phyloP scores from a whole-genome alignment of 345 rosid species.

The Ricinus communis region DNA sequence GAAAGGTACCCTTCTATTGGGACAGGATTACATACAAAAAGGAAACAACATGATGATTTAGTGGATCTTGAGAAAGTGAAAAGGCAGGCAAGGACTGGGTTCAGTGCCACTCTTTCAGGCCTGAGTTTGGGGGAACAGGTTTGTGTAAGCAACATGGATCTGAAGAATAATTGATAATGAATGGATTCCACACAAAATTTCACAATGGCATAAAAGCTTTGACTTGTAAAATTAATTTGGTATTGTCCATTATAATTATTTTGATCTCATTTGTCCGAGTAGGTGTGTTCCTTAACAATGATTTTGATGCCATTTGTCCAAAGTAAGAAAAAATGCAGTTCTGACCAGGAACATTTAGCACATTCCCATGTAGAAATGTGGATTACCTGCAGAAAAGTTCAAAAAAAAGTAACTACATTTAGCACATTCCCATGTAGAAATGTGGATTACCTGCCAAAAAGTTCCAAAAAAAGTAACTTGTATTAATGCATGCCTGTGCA shows the following conservation, averaged over 20 bases:
- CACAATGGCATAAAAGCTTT: not conserved
- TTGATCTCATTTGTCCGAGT: not conserved
- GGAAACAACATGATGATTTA: conserved; percentile 47
- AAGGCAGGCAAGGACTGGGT: conserved; percentile 32
- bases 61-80: conserved; percentile 34
- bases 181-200: not conserved
- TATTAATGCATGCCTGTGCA: not conserved
- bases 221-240: not conserved
- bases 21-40: conserved; percentile 50
- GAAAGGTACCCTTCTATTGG: conserved; percentile 24
- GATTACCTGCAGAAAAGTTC: not conserved
- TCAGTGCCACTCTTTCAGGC: conserved; percentile 19
- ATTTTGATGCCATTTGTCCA: not conserved
- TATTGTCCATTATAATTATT: not conserved
- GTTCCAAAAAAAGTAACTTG: too few species aligned
- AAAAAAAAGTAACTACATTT: not conserved
- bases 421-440: not conserved
- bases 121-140: conserved; percentile 44
- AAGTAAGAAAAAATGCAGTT: not conserved
- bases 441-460: not conserved
- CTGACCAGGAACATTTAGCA: not conserved
- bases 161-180: not conserved
- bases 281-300: not conserved
- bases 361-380: not conserved
- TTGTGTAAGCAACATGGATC: conserved; percentile 19